Evolutionary conservation across 257 asterid genomes (phyloP), one percentile per base, ranked within the genome.

Genomic region (Euphrasia confusa): DNA sequence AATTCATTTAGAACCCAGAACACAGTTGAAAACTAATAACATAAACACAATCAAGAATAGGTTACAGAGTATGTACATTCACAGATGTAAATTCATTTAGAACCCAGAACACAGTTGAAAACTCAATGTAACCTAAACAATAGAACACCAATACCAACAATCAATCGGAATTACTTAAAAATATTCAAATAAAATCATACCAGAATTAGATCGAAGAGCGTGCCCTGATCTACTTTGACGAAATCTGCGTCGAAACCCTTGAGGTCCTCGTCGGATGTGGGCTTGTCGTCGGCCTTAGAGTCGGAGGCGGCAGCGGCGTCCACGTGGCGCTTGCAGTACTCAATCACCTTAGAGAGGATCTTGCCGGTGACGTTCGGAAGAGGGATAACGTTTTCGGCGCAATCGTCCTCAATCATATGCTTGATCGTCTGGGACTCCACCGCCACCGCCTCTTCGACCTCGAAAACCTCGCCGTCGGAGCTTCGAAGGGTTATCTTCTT

Each of bases 341-440:
- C 88, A 44, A 84, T 81, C 54, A 84, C 88, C 57, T 81, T 84
- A 12, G 86, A 66, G 15, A 84, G 84, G 74, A 84, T 84, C 69
- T 75, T 77, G 0, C 82, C 77, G 8, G 82, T 77, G 67, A 81
- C 92, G 64, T 81, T 84, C 2, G 88, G 88, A 40, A 79, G 73
- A 7, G 92, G 92, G 56, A 81, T 81, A 49, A 56, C 72, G 80
- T 67, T 79, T 71, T 84, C 83, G 67, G 78, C 88, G 74, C 92
- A 84, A 15, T 68, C 85, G 57, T 84, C 88, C 74, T 81, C 88
- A 71, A 81, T 79, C 86, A 84, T 75, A 71, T 79, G 87, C 63
- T 77, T 81, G 60, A 81, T 77, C 40, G 87, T 78, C 79, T 74
- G 87, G 0, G 85, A 83, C 58, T 78, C 80, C 18, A 77, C 39